A percentile compares a stretch with the other conserved stretches of the same genome.
Conservation (phyloP, 108 stramenopile genomes). For the Cylindrotheca fusiformis region DNA sequence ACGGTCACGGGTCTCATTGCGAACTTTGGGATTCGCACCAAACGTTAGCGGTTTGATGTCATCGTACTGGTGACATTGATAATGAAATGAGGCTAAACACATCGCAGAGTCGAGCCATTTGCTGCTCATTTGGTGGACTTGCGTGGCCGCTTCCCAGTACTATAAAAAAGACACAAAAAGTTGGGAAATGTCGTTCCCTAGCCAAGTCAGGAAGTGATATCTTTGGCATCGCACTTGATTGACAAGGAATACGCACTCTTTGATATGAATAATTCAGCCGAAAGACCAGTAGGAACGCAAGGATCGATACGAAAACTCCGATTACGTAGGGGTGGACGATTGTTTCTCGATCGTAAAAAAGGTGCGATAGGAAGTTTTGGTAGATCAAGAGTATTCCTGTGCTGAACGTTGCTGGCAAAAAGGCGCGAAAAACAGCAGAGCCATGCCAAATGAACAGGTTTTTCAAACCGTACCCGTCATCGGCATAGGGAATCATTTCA, state of each 20-base stretch:
- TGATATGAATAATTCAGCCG: constrained; percentile 50
- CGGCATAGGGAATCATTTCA: constrained; percentile 42
- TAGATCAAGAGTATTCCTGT: constrained; percentile 27
- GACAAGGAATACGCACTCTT: constrained; percentile 3
- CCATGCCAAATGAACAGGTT: constrained; percentile 40
- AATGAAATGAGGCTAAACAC: constrained; percentile 63
- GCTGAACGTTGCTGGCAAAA: constrained; percentile 32
- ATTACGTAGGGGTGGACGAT: constrained; percentile 43
- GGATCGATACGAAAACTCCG: constrained; percentile 31
- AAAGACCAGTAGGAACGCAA: constrained; percentile 48
- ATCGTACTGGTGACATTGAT: constrained; percentile 49
- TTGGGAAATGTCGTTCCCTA: too few relatives aligned
- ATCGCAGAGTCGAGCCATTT: constrained; percentile 66
- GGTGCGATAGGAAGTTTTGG: neutral
- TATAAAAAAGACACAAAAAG: too few relatives aligned
- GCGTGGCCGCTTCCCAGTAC: constrained; percentile 68
- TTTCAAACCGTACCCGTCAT: constrained; percentile 27
- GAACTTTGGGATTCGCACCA: constrained; percentile 43
- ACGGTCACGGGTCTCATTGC: neutral
- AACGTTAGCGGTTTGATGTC: constrained; percentile 48
- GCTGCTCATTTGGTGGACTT: constrained; percentile 57
- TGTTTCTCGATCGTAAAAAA: neutral
- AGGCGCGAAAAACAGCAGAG: constrained; percentile 42
- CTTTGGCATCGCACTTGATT: too few relatives aligned
- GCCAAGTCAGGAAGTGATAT: too few relatives aligned